Evolutionary conservation across 192 early-diverging fungal species (phyloP).

Genomic region (Coemansia erecta): DNA sequence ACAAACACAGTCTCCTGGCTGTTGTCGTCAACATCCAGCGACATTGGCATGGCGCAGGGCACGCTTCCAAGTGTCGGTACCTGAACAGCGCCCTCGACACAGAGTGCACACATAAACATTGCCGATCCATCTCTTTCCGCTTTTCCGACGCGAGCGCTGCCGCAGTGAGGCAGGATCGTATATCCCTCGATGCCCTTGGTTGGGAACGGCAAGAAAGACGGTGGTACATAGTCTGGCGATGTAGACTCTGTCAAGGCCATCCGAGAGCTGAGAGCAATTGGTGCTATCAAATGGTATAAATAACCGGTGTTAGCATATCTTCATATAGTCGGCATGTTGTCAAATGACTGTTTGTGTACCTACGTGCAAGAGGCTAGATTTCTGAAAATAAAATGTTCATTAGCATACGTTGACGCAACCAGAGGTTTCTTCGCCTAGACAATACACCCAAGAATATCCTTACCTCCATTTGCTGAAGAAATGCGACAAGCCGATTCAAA

Average conservation of each 20-base stretch:
- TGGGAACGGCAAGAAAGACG: constrained; percentile 17
- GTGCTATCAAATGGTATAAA: constrained; percentile 1
- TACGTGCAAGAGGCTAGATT: constrained; percentile 19
- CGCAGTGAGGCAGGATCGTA: constrained; percentile 36
- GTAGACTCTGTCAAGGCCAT: constrained; percentile 16
- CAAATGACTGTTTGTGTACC: neutral
- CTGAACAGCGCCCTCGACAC: constrained; percentile 39
- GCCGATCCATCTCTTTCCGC: constrained; percentile 6
- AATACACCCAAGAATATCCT: neutral
- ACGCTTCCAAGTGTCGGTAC: constrained; percentile 31
- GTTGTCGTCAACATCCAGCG: constrained; percentile 30
- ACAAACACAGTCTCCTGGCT: constrained; percentile 26
- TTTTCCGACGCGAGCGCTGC: constrained; percentile 33
- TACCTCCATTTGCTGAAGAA: constrained; percentile 44
- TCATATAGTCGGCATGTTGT: neutral
- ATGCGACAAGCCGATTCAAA: constrained; percentile 18
- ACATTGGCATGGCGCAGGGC: constrained; percentile 19
- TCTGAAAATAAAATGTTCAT: too few relatives aligned
- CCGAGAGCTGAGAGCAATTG: constrained; percentile 17
- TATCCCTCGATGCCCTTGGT: constrained; percentile 7
- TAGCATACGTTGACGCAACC: too few relatives aligned
- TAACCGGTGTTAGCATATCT: too few relatives aligned
- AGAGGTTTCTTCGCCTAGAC: too few relatives aligned
- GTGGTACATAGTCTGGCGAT: constrained; percentile 19
- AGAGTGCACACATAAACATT: constrained; percentile 31